These are phyloP conservation scores for Pleurotus salmoneostramineus DNA, from an alignment of 768 basidiomycete species.

Conservation along the genomic window DNA sequence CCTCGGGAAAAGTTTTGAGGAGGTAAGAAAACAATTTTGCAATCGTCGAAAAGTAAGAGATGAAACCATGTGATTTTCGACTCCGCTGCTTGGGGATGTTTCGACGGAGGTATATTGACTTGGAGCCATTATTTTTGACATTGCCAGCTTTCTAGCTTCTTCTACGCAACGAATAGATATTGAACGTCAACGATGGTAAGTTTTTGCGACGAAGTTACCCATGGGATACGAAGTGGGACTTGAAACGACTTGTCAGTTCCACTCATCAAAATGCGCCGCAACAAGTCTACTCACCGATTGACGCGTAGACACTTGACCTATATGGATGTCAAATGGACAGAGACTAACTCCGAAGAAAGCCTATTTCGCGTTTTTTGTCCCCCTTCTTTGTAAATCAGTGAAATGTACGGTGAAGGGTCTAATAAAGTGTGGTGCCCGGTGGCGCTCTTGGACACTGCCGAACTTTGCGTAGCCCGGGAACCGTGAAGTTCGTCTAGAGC, in stretches of 20 bases:
- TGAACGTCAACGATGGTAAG: background rate
- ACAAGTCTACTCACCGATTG: background rate
- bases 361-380: background rate
- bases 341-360: slow-evolving; percentile 2
- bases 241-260: background rate
- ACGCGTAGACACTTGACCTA: background rate
- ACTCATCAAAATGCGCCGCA: slow-evolving; percentile 1
- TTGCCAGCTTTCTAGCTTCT: background rate
- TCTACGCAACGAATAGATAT: background rate
- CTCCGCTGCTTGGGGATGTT: background rate
- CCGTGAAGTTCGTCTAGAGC: too few relatives aligned
- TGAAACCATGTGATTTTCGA: background rate
- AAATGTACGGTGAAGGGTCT: too few relatives aligned
- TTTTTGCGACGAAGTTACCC: background rate
- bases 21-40: background rate
- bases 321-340: too few relatives aligned
- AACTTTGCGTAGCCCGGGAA: too few relatives aligned
- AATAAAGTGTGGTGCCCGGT: too few relatives aligned
- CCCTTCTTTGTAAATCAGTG: too few relatives aligned
- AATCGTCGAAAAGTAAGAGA: too few relatives aligned
- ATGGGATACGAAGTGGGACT: background rate
- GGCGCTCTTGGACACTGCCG: too few relatives aligned
- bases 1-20: background rate
- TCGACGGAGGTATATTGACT: background rate
- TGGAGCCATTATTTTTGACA: background rate